phyloP scores from a whole-genome alignment of 257 asterid genomes.

The Solanum virginianum region DNA sequence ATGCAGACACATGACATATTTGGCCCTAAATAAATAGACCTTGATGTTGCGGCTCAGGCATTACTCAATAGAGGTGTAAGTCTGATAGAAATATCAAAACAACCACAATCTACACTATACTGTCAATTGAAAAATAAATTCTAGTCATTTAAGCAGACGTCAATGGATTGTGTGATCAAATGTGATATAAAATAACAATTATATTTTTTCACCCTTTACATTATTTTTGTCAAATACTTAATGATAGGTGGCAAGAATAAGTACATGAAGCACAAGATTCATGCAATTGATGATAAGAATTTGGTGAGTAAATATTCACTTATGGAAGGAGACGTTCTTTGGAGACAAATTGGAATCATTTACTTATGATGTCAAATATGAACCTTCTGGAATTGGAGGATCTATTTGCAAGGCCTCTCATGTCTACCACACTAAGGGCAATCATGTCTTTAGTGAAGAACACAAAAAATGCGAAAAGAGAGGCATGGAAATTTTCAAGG shows the following conservation, averaged over 20 bases:
- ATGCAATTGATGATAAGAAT: conserved; percentile 2
- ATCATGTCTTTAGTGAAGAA: conserved; percentile 1
- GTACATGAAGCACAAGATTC: conserved; percentile 1
- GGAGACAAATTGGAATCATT: conserved; percentile 1
- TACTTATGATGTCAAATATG: neutral
- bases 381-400: conserved; percentile 4
- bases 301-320: neutral
- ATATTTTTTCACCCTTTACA: too few relatives aligned
- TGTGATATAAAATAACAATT: too few relatives aligned
- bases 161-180: too few relatives aligned
- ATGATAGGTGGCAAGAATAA: neutral
- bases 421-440: neutral
- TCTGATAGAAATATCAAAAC: too few relatives aligned
- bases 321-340: conserved; percentile 3
- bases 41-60: too few relatives aligned
- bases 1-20: too few relatives aligned
- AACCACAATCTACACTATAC: too few relatives aligned
- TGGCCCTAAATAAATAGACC: too few relatives aligned
- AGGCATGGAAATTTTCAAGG: neutral
- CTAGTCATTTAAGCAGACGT: too few relatives aligned
- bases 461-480: neutral
- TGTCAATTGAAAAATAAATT: too few relatives aligned
- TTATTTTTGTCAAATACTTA: too few relatives aligned
- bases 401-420: neutral
- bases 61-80: too few relatives aligned